These are phyloP conservation scores for Fusarium bulbicola DNA, from an alignment of 2,329 filamentous ascomycete genomes.

Conservation along the genomic window DNA sequence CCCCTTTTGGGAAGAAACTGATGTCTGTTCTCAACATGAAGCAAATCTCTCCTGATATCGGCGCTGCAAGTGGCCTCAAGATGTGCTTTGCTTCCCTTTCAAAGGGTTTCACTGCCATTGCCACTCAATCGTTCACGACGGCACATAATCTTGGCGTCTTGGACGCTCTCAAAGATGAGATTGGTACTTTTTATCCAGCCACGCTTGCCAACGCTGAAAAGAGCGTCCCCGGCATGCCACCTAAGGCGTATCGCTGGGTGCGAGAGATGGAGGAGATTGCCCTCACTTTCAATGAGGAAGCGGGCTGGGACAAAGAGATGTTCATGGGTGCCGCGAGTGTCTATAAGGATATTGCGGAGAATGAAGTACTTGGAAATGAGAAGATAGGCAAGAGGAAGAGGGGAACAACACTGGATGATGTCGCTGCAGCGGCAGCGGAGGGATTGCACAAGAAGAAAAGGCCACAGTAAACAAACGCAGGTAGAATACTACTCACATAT, in stretches of 20 bases:
- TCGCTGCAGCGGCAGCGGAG: slow-evolving; percentile 59
- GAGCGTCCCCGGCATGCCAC: slow-evolving; percentile 68
- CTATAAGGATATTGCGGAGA: slow-evolving; percentile 68
- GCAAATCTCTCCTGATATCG: slow-evolving; percentile 60
- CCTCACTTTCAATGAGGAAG: slow-evolving; percentile 70
- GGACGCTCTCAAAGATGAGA: slow-evolving; percentile 63
- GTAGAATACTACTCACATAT: neutral
- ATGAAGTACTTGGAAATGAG: slow-evolving; percentile 68
- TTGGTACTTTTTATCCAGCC: slow-evolving; percentile 60
- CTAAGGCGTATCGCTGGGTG: slow-evolving; percentile 82
- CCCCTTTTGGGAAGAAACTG: slow-evolving; percentile 54
- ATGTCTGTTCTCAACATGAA: slow-evolving; percentile 56
- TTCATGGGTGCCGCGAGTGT: slow-evolving; percentile 70
- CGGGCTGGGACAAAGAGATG: slow-evolving; percentile 65
- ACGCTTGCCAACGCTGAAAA: slow-evolving; percentile 57
- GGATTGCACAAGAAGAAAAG: slow-evolving; percentile 58
- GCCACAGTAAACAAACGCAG: neutral
- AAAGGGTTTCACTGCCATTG: slow-evolving; percentile 74
- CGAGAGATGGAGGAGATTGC: slow-evolving; percentile 81
- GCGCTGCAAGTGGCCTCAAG: slow-evolving; percentile 68
- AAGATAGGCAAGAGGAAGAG: slow-evolving; percentile 64
- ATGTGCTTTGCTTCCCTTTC: slow-evolving; percentile 71
- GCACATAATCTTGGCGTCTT: slow-evolving; percentile 71
- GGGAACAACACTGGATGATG: slow-evolving; percentile 66
- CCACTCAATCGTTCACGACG: slow-evolving; percentile 76